Evolutionary conservation across 148 eudicot genomes (phyloP).

Genomic region (Cornus kousa): DNA sequence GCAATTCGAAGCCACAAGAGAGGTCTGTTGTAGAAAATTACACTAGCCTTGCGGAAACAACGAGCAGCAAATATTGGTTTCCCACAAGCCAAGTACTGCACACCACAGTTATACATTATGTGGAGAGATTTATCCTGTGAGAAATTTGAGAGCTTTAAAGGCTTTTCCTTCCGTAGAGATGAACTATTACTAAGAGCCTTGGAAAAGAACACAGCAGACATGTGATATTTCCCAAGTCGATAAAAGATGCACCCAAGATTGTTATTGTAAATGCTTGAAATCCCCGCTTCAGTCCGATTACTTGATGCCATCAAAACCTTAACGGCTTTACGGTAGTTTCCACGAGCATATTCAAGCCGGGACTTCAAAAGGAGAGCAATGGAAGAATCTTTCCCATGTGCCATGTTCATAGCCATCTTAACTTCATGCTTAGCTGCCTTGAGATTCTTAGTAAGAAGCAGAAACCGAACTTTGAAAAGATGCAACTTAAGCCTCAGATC

Average conservation of each 20-base stretch:
- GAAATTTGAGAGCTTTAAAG: constrained; percentile 52
- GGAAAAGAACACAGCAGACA: constrained; percentile 67
- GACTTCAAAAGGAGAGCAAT: constrained; percentile 83
- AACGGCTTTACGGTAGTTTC: constrained; percentile 76
- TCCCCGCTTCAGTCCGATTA: constrained; percentile 56
- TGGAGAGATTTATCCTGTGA: constrained; percentile 79
- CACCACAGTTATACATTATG: constrained; percentile 76
- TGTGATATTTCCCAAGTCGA: constrained; percentile 71
- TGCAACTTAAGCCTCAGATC: constrained; percentile 82
- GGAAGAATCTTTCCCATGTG: constrained; percentile 76
- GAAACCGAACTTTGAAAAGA: constrained; percentile 69
- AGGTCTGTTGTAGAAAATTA: constrained; percentile 64
- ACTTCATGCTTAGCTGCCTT: constrained; percentile 97
- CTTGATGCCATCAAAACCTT: constrained; percentile 85
- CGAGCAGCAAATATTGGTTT: constrained; percentile 78
- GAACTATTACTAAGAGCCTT: constrained; percentile 68
- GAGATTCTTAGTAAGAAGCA: constrained; percentile 71
- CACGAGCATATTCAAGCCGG: constrained; percentile 87
- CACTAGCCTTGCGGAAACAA: constrained; percentile 66
- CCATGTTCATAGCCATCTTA: constrained; percentile 76
- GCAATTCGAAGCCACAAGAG: constrained; percentile 85
- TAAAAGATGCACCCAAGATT: constrained; percentile 85
- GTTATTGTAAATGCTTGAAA: constrained; percentile 69
- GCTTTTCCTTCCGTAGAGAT: constrained; percentile 66
- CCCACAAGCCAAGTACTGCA: constrained; percentile 84